Evolutionary conservation across 306 rosid species (phyloP).

Genomic region (Prosopis cineraria): DNA sequence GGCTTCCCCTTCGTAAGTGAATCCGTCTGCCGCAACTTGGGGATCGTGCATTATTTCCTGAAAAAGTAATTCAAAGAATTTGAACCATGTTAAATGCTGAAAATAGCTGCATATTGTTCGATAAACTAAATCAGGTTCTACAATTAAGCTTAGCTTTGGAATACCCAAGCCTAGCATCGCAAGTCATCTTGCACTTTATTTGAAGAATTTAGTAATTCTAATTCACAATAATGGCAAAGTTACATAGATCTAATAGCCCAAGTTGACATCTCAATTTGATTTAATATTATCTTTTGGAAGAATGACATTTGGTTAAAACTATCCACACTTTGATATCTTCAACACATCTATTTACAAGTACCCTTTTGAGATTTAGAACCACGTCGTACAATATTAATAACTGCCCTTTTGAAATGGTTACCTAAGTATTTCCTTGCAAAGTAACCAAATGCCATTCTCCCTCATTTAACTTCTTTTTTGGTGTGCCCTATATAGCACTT

Average conservation of each 20-base stretch:
- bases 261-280: not conserved
- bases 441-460: no score
- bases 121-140: slow-evolving; percentile 12
- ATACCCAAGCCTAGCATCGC: not conserved
- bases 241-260: not conserved
- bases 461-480: no score
- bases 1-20: slow-evolving; percentile 95
- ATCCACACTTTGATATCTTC: no score
- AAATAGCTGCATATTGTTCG: not conserved
- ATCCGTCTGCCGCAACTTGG: slow-evolving; percentile 87
- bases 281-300: not conserved
- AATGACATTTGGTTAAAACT: no score
- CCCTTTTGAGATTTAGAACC: no score
- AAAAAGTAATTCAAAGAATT: slow-evolving; percentile 35
- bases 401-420: no score
- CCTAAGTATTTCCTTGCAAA: no score
- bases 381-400: no score
- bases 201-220: slow-evolving; percentile 1
- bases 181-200: not conserved
- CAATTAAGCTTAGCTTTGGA: slow-evolving; percentile 1
- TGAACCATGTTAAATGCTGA: slow-evolving; percentile 19
- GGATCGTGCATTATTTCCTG: slow-evolving; percentile 98
- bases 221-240: not conserved
- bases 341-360: no score
- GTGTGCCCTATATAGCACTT: no score